Percentiles rank a stretch among this genome's conserved stretches.
phyloP scores from a whole-genome alignment of 2,329 filamentous ascomycete genomes.

The Trichoderma sp. region DNA sequence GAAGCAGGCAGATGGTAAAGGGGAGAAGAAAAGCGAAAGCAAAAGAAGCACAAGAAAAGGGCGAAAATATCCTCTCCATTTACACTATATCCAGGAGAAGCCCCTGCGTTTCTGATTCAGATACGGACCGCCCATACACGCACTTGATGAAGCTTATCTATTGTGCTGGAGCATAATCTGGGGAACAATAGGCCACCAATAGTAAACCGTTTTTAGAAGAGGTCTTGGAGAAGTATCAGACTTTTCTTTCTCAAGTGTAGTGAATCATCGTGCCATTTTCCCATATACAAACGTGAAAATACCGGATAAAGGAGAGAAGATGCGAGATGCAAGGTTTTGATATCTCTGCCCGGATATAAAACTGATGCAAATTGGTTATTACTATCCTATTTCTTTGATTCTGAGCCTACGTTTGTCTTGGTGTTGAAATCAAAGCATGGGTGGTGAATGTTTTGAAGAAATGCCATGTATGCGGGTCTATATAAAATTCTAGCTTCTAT shows the following conservation, averaged over 20 bases:
- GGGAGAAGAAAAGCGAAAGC: neutral
- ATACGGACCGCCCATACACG: neutral
- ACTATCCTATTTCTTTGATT: neutral
- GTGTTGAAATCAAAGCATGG: neutral
- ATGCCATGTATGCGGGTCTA: neutral
- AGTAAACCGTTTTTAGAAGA: neutral
- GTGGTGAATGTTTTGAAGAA: neutral
- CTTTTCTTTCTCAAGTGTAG: neutral
- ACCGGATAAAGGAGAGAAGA: neutral
- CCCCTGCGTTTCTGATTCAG: conserved; percentile 14
- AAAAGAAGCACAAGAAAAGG: neutral
- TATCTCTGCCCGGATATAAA: neutral
- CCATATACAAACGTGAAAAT: neutral
- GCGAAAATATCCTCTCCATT: neutral
- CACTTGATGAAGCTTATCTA: conserved; percentile 2
- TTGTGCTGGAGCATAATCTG: neutral
- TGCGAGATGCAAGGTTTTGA: neutral
- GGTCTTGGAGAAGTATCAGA: neutral
- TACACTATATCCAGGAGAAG: neutral
- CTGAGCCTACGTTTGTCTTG: neutral
- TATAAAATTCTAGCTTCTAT: neutral
- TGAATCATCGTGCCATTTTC: conserved; percentile 12
- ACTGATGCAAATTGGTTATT: neutral
- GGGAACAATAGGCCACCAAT: neutral
- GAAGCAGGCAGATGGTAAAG: neutral